Evolutionary conservation across 345 rosid genomes (phyloP).

Genomic region (Populus deltoides): DNA sequence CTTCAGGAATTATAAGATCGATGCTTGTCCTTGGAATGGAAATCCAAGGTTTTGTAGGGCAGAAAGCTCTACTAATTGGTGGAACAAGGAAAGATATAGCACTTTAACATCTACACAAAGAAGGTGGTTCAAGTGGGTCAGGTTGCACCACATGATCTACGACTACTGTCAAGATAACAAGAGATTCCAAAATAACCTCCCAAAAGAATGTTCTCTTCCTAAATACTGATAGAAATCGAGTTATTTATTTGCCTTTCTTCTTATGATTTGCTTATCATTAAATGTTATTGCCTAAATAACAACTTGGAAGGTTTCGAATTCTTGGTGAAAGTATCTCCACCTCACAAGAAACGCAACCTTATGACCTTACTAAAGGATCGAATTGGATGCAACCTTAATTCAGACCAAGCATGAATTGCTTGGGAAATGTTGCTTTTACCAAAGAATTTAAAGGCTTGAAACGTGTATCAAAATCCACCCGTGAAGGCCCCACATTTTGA

Average conservation of each 20-base stretch:
- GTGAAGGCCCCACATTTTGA: no score
- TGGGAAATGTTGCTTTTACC: no score
- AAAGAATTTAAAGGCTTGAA: background rate
- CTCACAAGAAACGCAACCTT: background rate
- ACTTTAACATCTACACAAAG: slow-evolving; percentile 51
- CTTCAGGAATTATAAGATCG: slow-evolving; percentile 58
- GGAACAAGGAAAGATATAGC: slow-evolving; percentile 51
- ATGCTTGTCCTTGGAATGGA: slow-evolving; percentile 71
- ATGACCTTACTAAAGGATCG: no score
- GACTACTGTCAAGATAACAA: slow-evolving; percentile 69
- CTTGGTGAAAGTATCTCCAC: slow-evolving; percentile 5
- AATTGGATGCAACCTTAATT: no score
- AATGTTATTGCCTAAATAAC: background rate
- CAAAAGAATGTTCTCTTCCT: slow-evolving; percentile 73
- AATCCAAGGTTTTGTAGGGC: slow-evolving; percentile 58
- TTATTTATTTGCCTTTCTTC: background rate
- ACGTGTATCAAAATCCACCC: background rate
- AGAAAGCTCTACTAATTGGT: slow-evolving; percentile 56
- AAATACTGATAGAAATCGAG: slow-evolving; percentile 36
- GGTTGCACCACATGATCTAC: slow-evolving; percentile 66
- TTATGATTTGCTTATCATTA: background rate
- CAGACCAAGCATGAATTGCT: no score
- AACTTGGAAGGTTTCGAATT: background rate
- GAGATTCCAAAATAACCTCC: slow-evolving; percentile 67
- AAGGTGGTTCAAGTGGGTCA: slow-evolving; percentile 83